Percentiles rank a stretch among this genome's conserved stretches.
phyloP scores from a whole-genome alignment of 495 filamentous ascomycete genomes.

The Aspergillus asperescens region DNA sequence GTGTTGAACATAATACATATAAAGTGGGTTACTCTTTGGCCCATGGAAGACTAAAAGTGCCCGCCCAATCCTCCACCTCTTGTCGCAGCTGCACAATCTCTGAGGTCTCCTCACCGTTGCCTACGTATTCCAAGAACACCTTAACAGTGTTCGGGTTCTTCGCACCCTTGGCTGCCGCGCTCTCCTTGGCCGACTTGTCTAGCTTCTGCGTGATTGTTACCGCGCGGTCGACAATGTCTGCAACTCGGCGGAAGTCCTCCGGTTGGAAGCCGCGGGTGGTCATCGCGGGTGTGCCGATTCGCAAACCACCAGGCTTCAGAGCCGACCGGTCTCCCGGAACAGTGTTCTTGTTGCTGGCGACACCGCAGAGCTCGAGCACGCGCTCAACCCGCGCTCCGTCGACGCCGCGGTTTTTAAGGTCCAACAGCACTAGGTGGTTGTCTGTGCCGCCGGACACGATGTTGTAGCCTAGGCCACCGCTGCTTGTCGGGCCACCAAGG shows the following conservation, averaged over 20 bases:
- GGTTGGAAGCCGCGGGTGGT: constrained; percentile 87
- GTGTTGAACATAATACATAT: constrained; percentile 21
- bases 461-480: constrained; percentile 77
- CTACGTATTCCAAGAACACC: constrained; percentile 77
- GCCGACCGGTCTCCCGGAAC: constrained; percentile 94
- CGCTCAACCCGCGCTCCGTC: constrained; percentile 94
- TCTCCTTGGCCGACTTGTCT: constrained; percentile 72
- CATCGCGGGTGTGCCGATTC: constrained; percentile 95
- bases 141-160: constrained; percentile 78
- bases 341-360: constrained; percentile 98
- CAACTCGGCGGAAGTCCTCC: constrained; percentile 83
- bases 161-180: constrained; percentile 64
- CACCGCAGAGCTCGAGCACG: constrained; percentile 87
- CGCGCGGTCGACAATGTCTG: constrained; percentile 87
- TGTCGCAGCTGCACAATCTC: constrained; percentile 83
- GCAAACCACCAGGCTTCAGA: constrained; percentile 82
- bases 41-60: constrained; percentile 89
- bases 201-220: constrained; percentile 78
- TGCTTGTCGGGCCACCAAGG: constrained; percentile 64
- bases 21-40: constrained; percentile 34
- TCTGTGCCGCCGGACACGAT: constrained; percentile 92
- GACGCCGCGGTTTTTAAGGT: constrained; percentile 83
- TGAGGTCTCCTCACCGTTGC: constrained; percentile 71
- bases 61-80: constrained; percentile 95
- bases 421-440: constrained; percentile 93